Evolutionary conservation across 805 yeast species (phyloP).

Genomic region (Sugiyamaella qingdaonensis): DNA sequence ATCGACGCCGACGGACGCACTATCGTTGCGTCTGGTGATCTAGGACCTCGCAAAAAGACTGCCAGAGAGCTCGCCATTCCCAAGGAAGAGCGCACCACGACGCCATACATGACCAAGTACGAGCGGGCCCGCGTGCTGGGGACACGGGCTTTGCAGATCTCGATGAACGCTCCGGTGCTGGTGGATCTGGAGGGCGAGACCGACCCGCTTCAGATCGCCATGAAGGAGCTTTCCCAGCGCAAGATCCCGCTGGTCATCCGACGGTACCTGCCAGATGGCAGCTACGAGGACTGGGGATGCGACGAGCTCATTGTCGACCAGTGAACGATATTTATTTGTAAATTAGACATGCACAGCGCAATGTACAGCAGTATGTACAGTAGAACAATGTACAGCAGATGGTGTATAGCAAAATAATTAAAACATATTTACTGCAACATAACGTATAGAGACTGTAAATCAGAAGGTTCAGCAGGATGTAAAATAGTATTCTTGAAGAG

Average conservation of each 20-base stretch:
- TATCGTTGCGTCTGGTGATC: constrained; percentile 61
- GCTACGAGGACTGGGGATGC: constrained; percentile 98
- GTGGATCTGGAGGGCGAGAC: constrained; percentile 99
- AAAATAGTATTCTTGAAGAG: too few species aligned
- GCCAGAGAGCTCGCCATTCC: constrained; percentile 82
- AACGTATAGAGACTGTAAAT: too few species aligned
- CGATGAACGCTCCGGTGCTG: constrained; percentile 97
- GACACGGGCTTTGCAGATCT: constrained; percentile 93
- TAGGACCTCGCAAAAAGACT: constrained; percentile 51
- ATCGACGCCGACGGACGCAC: constrained; percentile 68
- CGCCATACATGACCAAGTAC: constrained; percentile 98
- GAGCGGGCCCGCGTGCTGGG: constrained; percentile 98
- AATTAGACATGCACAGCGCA: not conserved
- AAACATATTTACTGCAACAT: too few species aligned
- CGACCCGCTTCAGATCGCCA: constrained; percentile 95
- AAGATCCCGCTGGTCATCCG: constrained; percentile 94
- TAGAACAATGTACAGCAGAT: not conserved
- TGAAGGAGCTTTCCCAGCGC: constrained; percentile 92
- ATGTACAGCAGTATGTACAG: not conserved
- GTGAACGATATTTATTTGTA: constrained; percentile 29
- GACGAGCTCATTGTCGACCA: constrained; percentile 92
- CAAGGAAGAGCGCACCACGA: constrained; percentile 82
- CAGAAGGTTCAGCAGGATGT: too few species aligned
- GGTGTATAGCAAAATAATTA: too few species aligned
- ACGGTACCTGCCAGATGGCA: constrained; percentile 94